Percentiles rank a stretch among this genome's conserved stretches.
Conservation (phyloP, 2,329 filamentous ascomycete genomes). For the Elsinoe fawcettii region DNA sequence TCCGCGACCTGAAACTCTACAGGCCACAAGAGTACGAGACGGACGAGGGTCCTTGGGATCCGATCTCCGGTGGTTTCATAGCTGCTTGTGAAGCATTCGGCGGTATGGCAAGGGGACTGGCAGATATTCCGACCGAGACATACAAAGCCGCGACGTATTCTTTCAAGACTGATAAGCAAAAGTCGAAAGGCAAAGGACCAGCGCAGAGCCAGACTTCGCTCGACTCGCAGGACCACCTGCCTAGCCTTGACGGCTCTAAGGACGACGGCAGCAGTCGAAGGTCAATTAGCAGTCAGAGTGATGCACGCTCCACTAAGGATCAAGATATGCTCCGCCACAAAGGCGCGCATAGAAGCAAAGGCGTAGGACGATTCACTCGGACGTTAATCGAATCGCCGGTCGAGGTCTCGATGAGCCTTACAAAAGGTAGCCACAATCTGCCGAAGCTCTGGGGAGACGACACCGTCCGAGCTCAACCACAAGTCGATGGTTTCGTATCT, state of each 20-base stretch:
- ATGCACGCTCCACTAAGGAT: not conserved
- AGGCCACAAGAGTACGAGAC: conserved; percentile 62
- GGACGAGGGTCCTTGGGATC: conserved; percentile 70
- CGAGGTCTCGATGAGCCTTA: conserved; percentile 53
- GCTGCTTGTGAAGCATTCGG: conserved; percentile 78
- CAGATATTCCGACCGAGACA: conserved; percentile 58
- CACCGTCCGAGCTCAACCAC: conserved; percentile 55
- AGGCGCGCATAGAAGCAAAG: conserved; percentile 27
- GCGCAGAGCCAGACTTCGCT: not conserved
- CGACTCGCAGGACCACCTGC: not conserved
- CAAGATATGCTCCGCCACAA: conserved; percentile 22
- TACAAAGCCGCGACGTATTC: conserved; percentile 42
- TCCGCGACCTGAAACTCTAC: conserved; percentile 65
- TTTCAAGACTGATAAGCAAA: not conserved
- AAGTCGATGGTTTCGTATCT: conserved; percentile 58
- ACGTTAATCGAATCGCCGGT: conserved; percentile 45
- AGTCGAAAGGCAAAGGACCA: not conserved
- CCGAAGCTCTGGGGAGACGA: conserved; percentile 62
- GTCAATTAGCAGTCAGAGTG: not conserved
- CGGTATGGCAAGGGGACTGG: conserved; percentile 72
- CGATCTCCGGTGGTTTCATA: conserved; percentile 66
- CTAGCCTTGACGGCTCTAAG: not conserved
- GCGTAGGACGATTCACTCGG: conserved; percentile 29
- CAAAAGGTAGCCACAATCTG: conserved; percentile 64
- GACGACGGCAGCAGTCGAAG: not conserved